These are phyloP conservation scores for Saccharomyces pastorianus DNA, from an alignment of 1,139 yeast genomes.

Conservation along the genomic window DNA sequence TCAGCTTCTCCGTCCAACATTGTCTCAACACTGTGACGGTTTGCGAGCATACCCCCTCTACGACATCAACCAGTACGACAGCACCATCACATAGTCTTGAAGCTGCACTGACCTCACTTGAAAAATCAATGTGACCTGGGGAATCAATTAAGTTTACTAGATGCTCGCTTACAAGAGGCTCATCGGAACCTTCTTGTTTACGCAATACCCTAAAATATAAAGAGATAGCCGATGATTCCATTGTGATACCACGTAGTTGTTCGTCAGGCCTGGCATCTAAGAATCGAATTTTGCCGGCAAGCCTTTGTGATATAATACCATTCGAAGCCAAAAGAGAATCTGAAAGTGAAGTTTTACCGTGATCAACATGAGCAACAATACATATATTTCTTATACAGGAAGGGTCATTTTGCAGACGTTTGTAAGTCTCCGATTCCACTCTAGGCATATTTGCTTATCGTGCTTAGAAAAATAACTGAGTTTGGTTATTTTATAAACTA, in stretches of 20 bases:
- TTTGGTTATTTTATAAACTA: constrained; percentile 1
- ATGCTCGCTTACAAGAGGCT: constrained; percentile 57
- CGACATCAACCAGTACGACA: constrained; percentile 87
- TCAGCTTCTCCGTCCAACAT: constrained; percentile 88
- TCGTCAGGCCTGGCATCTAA: constrained; percentile 94
- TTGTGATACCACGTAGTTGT: constrained; percentile 90
- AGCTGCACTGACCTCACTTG: constrained; percentile 92
- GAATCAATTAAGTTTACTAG: constrained; percentile 90
- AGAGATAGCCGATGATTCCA: constrained; percentile 93
- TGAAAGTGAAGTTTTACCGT: constrained; percentile 92
- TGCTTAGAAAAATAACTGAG: neutral
- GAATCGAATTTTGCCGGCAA: constrained; percentile 93
- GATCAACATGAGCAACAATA: constrained; percentile 96
- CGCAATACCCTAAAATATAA: constrained; percentile 65
- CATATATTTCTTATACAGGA: constrained; percentile 78
- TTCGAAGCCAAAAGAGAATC: constrained; percentile 90
- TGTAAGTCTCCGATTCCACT: constrained; percentile 54
- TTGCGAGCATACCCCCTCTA: constrained; percentile 97
- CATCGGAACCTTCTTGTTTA: constrained; percentile 37
- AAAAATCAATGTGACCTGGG: constrained; percentile 97
- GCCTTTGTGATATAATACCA: constrained; percentile 87
- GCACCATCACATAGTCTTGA: constrained; percentile 96
- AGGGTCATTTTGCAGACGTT: constrained; percentile 61
- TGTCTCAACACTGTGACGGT: constrained; percentile 91
- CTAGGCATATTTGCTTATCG: constrained; percentile 23